Base-by-base conservation (phyloP, 371 early-diverging fungal species). In the Rhizopus delemar region DNA sequence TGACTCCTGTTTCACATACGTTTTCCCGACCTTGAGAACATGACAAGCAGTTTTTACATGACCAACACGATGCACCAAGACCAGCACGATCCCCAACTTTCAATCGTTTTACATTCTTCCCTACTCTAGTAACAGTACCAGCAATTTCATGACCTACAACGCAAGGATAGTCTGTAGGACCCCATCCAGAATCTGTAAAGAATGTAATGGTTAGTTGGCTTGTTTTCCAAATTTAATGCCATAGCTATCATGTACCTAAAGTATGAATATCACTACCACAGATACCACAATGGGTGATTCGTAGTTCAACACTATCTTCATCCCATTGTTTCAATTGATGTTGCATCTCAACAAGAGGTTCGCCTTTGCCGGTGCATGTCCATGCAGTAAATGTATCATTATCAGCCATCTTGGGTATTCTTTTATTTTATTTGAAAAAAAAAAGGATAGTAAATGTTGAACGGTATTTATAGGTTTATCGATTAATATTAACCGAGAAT, bases 31-130 rank as follows among this genome's bases (percentile, higher is more conserved):
- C 68, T 9, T 33, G 33, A 41, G 29, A 31, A 70, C 49, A 9
- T 73, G 55, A 52, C 86, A 83, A 5, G 81, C 74, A 75, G 8
- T 68, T 45, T 8, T 35, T 31, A 46, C 82, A 78, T 11, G 78
- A 59, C n/a, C 65, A 62, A 29, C 70, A 73, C 66, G 84, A 81
- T 49, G 78, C 80, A 33, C 89, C 89, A 28, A 84, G 82, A n/a
- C 91, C 91, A 38, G 89, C 91, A 15, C 80, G 51, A 58, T 88
- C 86, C 41, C 88, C 92, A 32, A 87, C 71, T 33, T 72, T 55
- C 33, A 86, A 53, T 34, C 79, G 53, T 1, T 56, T 63, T 6
- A 82, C 81, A 39, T 72, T 62, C 3, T 62, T 66, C 35, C 89
- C 89, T 29, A 70, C 70, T 4, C 73, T 70, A 5, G 78, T 71